Percentiles rank a stretch among this genome's conserved stretches.
These are phyloP conservation scores for Nicotiana rustica DNA, from an alignment of 305 asterid species.

Conservation along the genomic window DNA sequence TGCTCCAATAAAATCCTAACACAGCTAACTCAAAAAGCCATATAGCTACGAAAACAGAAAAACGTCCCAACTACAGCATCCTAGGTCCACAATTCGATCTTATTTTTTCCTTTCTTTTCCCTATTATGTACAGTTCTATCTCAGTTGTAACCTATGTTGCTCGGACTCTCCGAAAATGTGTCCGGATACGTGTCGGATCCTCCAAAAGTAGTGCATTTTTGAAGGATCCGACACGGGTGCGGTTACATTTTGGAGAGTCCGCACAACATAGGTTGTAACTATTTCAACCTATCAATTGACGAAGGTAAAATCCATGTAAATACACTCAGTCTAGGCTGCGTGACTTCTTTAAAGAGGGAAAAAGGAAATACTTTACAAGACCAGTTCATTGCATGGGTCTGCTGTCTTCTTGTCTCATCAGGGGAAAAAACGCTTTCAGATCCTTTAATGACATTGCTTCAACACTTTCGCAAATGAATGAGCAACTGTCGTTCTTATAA, in stretches of 20 bases:
- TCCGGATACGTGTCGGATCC: too few species aligned
- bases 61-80: background rate
- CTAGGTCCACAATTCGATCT: background rate
- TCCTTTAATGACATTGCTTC: slow-evolving; percentile 20
- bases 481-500: background rate
- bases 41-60: background rate
- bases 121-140: background rate
- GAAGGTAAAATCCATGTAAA: slow-evolving; percentile 1
- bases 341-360: background rate
- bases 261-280: background rate
- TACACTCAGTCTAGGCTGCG: background rate
- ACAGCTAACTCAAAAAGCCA: background rate
- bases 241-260: too few species aligned
- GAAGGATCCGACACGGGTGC: too few species aligned
- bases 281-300: background rate
- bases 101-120: background rate
- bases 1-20: background rate
- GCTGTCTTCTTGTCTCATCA: slow-evolving; percentile 17
- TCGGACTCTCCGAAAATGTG: too few species aligned
- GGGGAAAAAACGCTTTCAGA: background rate
- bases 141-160: background rate
- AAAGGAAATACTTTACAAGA: background rate
- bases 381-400: background rate
- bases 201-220: too few species aligned
- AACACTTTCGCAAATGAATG: slow-evolving; percentile 5